Base-by-base conservation (phyloP, 2,329 filamentous ascomycete species). In the Ambrosiella beaveri region DNA sequence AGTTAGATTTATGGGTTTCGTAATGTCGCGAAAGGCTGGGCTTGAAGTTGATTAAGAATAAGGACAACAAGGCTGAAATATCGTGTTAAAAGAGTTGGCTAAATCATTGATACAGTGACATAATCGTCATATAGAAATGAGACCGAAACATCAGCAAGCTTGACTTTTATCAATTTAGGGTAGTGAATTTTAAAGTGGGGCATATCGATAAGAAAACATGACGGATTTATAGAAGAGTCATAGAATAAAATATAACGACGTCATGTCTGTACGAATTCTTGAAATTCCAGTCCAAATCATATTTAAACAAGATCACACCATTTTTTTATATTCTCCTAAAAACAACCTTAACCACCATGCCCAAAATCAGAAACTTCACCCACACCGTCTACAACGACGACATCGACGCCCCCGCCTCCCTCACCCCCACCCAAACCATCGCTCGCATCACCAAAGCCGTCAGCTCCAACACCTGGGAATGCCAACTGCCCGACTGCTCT, bases 381-480 rank as follows among this genome's bases (percentile, higher is more conserved):
- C 52, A 61, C 38, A 58, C 49, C 59, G 56, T 61, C 19, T 53
- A 52, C 49, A 45, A 58, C 45, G 56, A 58, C 38, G 59, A 61
- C 45, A 40, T 61, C 12, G 51, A 61, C 39, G 52, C 56, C 9
- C 59, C 59, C 7, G 17, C 13, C 2, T 15, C 51, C 5, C 53
- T 61, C 27, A 56, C 57, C n/a, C 17, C 67, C 69, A 84, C 67
- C 73, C 90, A 74, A 66, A 74, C 75, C 56, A 79, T 98, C 61
- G 88, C 86, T 15, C 85, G 83, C 59, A 83, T 96, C 59, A 72
- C 86, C 66, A 86, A 87, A 69, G 85, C 85, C 49, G 85, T 89
- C 64, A 91, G 91, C 63, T 95, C 95, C 73, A 94, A 86, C 69
- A 75, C 95, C 47, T 97, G 95, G 74, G 79, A 79, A 49, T 88